These are phyloP conservation scores for Lophium mytilinum DNA, from an alignment of 495 filamentous ascomycete genomes.

Conservation along the genomic window DNA sequence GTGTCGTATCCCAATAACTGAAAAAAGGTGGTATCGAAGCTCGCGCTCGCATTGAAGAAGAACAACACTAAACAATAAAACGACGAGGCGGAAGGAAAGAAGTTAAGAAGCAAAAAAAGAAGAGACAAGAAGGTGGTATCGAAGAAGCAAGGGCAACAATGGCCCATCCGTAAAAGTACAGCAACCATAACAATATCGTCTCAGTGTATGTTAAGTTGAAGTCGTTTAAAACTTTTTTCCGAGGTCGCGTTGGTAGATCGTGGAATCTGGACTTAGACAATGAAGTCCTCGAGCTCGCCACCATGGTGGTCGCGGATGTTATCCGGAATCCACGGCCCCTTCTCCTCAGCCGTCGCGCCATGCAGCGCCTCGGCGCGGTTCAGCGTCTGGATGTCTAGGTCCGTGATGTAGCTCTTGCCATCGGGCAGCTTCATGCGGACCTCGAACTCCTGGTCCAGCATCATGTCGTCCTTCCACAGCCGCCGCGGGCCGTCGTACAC, in stretches of 20 bases:
- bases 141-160: neutral
- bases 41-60: neutral
- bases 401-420: constrained; percentile 72
- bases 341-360: constrained; percentile 70
- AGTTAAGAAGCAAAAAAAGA: constrained; percentile 10
- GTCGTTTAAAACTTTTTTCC: constrained; percentile 1
- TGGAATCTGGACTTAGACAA: constrained; percentile 5
- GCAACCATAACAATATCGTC: constrained; percentile 20
- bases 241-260: neutral
- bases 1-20: no score
- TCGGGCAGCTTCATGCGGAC: constrained; percentile 71
- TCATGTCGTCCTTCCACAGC: constrained; percentile 98
- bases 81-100: constrained; percentile 12
- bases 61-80: constrained; percentile 10
- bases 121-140: constrained; percentile 1
- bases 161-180: neutral
- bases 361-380: constrained; percentile 76
- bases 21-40: constrained; percentile 5
- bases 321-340: constrained; percentile 63
- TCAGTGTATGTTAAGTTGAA: constrained; percentile 5
- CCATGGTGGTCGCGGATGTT: constrained; percentile 18
- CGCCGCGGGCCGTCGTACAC: constrained; percentile 85
- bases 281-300: constrained; percentile 15
- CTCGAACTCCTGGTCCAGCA: constrained; percentile 91
- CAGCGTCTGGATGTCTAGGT: constrained; percentile 86